phyloP scores from a whole-genome alignment of 768 basidiomycete species.

The Lactifluus hygrophoroides region DNA sequence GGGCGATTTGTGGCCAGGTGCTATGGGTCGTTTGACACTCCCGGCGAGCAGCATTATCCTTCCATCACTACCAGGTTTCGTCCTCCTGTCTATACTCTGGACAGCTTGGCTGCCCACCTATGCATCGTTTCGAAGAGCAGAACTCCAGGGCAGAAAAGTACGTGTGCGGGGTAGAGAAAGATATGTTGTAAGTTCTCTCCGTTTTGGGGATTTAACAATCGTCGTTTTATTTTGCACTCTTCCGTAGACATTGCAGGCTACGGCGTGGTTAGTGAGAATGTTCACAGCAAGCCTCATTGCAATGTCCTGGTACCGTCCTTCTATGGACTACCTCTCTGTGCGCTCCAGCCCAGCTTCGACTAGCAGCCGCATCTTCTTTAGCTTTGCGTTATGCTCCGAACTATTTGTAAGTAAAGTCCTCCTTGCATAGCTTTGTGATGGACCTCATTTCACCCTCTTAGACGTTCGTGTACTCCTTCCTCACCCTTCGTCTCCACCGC shows the following conservation, averaged over 20 bases:
- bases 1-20: conserved; percentile 1
- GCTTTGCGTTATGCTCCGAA: conserved; percentile 41
- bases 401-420: conserved; percentile 38
- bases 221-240: neutral
- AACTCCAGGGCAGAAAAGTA: conserved; percentile 63
- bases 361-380: conserved; percentile 39
- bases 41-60: neutral
- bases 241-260: conserved; percentile 48
- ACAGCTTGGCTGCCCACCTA: conserved; percentile 85
- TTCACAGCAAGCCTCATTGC: conserved; percentile 40
- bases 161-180: conserved; percentile 52
- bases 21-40: conserved; percentile 3
- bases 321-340: conserved; percentile 33
- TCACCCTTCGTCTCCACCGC: conserved; percentile 52
- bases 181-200: conserved; percentile 46
- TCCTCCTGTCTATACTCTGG: conserved; percentile 61
- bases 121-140: conserved; percentile 45
- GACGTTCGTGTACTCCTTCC: conserved; percentile 45
- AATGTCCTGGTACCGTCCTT: conserved; percentile 34
- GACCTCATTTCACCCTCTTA: conserved; percentile 24
- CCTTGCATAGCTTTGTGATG: neutral
- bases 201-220: neutral
- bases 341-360: conserved; percentile 30
- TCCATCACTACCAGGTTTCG: conserved; percentile 40
- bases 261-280: conserved; percentile 50